Evolutionary conservation across 148 eudicot genomes (phyloP).

Genomic region (Camellia granthamiana): DNA sequence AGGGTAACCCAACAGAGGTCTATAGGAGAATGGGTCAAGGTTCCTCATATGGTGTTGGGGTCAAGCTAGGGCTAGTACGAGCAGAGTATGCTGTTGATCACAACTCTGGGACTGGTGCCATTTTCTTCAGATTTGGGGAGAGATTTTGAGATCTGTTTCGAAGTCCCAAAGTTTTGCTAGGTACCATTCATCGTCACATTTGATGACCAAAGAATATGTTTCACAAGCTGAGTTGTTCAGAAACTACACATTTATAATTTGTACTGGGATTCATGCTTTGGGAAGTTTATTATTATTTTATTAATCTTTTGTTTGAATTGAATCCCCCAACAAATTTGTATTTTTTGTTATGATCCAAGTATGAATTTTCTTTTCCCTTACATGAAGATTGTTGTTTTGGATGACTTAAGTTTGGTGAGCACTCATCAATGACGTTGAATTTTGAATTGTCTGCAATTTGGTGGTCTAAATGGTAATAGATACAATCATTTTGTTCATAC

Average conservation of each 20-base stretch:
- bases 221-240: background rate
- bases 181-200: background rate
- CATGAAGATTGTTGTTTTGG: background rate
- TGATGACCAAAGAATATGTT: background rate
- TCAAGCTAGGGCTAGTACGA: slow-evolving; percentile 82
- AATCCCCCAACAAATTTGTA: background rate
- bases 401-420: background rate
- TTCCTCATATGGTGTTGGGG: slow-evolving; percentile 92
- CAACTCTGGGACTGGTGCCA: slow-evolving; percentile 78
- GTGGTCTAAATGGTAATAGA: background rate
- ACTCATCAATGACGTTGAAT: too few species aligned
- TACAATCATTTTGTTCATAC: background rate
- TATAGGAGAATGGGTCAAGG: slow-evolving; percentile 89
- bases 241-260: background rate
- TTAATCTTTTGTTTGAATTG: background rate
- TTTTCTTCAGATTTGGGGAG: slow-evolving; percentile 95
- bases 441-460: background rate
- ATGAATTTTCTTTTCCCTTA: background rate
- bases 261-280: background rate
- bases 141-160: slow-evolving; percentile 52
- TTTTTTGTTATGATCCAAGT: background rate
- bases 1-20: slow-evolving; percentile 95
- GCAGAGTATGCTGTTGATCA: slow-evolving; percentile 96
- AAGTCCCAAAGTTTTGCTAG: slow-evolving; percentile 18
- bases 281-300: slow-evolving; percentile 2